These are phyloP conservation scores for Sporisorium reilianum DNA, from an alignment of 1,284 basidiomycete genomes.

Conservation along the genomic window DNA sequence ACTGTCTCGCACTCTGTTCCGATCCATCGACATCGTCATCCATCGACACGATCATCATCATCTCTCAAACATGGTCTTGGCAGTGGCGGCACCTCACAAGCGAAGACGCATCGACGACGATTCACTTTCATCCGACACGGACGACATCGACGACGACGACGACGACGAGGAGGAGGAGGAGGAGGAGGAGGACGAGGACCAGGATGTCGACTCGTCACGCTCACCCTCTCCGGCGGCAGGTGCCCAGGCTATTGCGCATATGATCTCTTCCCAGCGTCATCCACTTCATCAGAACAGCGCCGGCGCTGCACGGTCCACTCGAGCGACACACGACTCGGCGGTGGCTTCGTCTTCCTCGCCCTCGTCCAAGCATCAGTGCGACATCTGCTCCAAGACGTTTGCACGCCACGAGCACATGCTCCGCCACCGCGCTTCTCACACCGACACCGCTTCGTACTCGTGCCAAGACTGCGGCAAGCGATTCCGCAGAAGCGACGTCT, in stretches of 20 bases:
- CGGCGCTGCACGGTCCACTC: not conserved
- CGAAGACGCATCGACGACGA: conserved; percentile 1
- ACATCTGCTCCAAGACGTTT: conserved; percentile 22
- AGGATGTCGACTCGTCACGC: not conserved
- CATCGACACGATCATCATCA: not conserved
- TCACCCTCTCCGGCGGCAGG: too few species aligned
- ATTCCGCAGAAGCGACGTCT: conserved; percentile 25
- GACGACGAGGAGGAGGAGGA: conserved; percentile 2
- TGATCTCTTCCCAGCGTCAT: conserved; percentile 11
- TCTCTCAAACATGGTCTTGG: not conserved
- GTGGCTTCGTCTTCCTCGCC: conserved; percentile 3
- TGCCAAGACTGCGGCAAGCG: conserved; percentile 23
- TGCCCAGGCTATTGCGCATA: conserved; percentile 2
- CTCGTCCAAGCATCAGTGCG: conserved; percentile 15
- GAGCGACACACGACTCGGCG: not conserved
- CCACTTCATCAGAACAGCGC: not conserved
- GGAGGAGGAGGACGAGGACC: not conserved
- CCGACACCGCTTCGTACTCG: conserved; percentile 9
- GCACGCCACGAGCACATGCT: conserved; percentile 29
- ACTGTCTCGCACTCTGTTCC: not conserved
- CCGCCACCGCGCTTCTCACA: conserved; percentile 29
- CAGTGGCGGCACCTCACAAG: conserved; percentile 8
- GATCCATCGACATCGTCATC: not conserved
- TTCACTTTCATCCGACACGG: too few species aligned
- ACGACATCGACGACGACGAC: too few species aligned